Evolutionary conservation across 2,329 filamentous ascomycete species (phyloP).

Genomic region (Talaromyces piceae): DNA sequence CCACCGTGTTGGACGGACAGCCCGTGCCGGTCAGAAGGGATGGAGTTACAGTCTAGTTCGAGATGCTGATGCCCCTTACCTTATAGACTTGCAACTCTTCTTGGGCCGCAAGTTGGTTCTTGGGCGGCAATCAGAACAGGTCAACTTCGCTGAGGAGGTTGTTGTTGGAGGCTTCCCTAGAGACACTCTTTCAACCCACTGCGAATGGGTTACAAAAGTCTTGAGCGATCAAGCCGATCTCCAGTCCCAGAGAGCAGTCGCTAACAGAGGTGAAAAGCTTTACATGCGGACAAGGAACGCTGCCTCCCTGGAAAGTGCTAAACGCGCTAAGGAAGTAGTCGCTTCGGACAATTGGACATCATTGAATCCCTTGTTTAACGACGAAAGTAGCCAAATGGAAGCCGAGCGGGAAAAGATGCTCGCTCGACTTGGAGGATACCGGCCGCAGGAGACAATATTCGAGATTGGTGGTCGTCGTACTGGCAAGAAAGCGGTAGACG

Average conservation of each 20-base stretch:
- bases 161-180: slow-evolving; percentile 70
- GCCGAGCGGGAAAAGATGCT: slow-evolving; percentile 77
- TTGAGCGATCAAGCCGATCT: slow-evolving; percentile 71
- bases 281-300: slow-evolving; percentile 86
- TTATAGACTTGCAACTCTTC: slow-evolving; percentile 91
- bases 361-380: slow-evolving; percentile 72
- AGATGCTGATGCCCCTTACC: slow-evolving; percentile 81
- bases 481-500: slow-evolving; percentile 62
- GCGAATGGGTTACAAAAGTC: slow-evolving; percentile 77
- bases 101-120: slow-evolving; percentile 75
- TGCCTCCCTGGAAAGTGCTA: slow-evolving; percentile 83
- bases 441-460: slow-evolving; percentile 91
- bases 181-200: slow-evolving; percentile 63
- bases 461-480: slow-evolving; percentile 75
- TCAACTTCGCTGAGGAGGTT: slow-evolving; percentile 74
- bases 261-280: slow-evolving; percentile 82
- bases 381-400: slow-evolving; percentile 55
- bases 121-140: slow-evolving; percentile 56
- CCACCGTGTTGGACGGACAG: slow-evolving; percentile 91
- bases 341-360: slow-evolving; percentile 62
- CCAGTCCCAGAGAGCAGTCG: slow-evolving; percentile 60
- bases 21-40: slow-evolving; percentile 81
- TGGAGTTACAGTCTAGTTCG: slow-evolving; percentile 93
- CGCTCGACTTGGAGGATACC: slow-evolving; percentile 77
- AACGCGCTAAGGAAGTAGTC: slow-evolving; percentile 72